Conservation (phyloP, 305 asterid species). For the Fraxinus dipetala region DNA sequence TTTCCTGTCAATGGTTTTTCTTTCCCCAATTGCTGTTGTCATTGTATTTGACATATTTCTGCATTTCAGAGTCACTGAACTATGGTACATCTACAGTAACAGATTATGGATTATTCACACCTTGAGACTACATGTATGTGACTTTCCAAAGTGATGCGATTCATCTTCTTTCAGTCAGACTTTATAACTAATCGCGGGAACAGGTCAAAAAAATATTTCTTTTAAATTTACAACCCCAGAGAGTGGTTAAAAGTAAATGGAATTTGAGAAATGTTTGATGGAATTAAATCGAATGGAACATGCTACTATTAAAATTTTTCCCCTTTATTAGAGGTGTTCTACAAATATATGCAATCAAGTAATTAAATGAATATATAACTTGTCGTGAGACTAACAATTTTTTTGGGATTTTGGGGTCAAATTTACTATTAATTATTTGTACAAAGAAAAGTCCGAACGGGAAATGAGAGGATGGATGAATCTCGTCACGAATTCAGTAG, state of each 20-base stretch:
- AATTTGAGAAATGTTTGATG: neutral
- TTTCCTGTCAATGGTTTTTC: neutral
- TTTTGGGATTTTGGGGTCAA: neutral
- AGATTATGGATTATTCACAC: neutral
- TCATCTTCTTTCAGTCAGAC: neutral
- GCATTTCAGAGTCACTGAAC: neutral
- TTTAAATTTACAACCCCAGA: neutral
- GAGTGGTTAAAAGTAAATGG: neutral
- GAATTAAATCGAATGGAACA: neutral
- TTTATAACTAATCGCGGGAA: neutral
- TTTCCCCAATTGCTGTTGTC: neutral
- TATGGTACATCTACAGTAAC: neutral
- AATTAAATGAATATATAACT: neutral
- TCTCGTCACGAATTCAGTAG: neutral
- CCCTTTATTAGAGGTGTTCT: neutral
- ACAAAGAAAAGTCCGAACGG: neutral
- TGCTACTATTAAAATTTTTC: neutral
- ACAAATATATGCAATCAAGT: neutral
- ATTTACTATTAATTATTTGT: neutral
- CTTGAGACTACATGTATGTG: neutral
- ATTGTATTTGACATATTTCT: neutral
- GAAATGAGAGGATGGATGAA: neutral
- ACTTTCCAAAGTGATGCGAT: neutral
- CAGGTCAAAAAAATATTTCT: neutral
- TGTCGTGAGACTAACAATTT: neutral